These are phyloP conservation scores for Cucurbita moschata DNA, from an alignment of 306 rosid species.

Conservation along the genomic window DNA sequence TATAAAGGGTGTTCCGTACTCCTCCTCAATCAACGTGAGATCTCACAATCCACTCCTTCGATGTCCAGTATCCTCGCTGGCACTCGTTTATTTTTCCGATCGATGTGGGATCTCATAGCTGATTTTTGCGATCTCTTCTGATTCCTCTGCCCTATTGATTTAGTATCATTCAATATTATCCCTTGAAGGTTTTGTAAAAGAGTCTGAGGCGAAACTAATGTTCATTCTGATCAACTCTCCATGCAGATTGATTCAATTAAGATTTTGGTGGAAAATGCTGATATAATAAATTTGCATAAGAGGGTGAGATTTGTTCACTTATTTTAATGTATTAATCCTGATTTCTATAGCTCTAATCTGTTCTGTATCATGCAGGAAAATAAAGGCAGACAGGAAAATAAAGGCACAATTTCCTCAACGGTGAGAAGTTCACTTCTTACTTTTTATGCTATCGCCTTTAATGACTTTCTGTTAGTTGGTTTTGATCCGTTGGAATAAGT, in stretches of 20 bases:
- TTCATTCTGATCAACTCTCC: neutral
- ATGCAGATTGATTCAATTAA: neutral
- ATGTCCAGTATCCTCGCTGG: too few species aligned
- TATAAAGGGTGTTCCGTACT: too few species aligned
- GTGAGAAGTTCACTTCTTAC: neutral
- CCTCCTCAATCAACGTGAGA: too few species aligned
- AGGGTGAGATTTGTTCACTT: neutral
- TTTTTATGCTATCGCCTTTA: neutral
- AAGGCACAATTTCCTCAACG: slow-evolving; percentile 6
- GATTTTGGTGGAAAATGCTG: neutral
- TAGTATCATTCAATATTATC: neutral
- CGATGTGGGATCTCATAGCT: neutral
- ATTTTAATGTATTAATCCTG: neutral
- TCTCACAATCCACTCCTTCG: too few species aligned
- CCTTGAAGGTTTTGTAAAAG: neutral
- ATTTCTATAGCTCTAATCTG: neutral
- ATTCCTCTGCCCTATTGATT: neutral
- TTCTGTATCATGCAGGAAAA: neutral
- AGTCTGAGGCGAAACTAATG: neutral
- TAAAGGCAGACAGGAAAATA: slow-evolving; percentile 1
- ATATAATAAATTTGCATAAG: neutral
- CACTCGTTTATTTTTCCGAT: too few species aligned
- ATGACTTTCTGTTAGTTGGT: neutral
- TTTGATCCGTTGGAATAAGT: neutral
- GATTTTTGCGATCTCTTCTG: neutral